Evolutionary conservation across 2,329 filamentous ascomycete species (phyloP), one percentile per base, ranked within the genome.

Genomic region (Alternaria burnsii): DNA sequence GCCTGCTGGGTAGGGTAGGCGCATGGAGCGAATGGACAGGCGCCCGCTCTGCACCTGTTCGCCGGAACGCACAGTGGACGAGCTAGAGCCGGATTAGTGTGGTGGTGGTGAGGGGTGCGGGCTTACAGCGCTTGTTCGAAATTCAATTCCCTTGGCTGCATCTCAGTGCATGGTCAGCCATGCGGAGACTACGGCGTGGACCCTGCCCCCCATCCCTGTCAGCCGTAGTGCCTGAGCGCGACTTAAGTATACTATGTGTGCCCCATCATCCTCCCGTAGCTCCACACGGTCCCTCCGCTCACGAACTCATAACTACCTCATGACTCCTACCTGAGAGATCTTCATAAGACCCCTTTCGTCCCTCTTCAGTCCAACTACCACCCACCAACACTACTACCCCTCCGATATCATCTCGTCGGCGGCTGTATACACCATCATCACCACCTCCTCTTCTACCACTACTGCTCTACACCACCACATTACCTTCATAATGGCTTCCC

Each of bases 401-500:
- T 40, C 8, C 44, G 44, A 34, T 22, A 48, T 34, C 44, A 48
- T 34, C 44, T 48, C 12, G 18, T 48, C 18, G 28, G 28, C 44
- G 28, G 28, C 44, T 22, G 9, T 34, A 48, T 16, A 47, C 24
- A 52, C 64, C 36, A 50, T 26, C 38, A 52, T 22, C 41, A 60
- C 38, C 10, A 48, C 52, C 4, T 38, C 50, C 22, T 43, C 59
- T 38, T 50, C 52, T 41, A 24, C 47, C 50, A 42, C 52, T 26
- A 51, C 36, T 20, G 56, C 55, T 16, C 38, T n/a, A 38, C 32
- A 11, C 32, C 32, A 36, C 32, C 22, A 53, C 51, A 28, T 28
- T 11, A 38, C 50, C 3, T 51, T 40, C 44, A 32, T 66, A 58
- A 80, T 80, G 78, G 69, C 78, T 69, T 76, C 76, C 66, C 73